Conservation (phyloP, 345 rosid genomes). For the Syzygium aromaticum region DNA sequence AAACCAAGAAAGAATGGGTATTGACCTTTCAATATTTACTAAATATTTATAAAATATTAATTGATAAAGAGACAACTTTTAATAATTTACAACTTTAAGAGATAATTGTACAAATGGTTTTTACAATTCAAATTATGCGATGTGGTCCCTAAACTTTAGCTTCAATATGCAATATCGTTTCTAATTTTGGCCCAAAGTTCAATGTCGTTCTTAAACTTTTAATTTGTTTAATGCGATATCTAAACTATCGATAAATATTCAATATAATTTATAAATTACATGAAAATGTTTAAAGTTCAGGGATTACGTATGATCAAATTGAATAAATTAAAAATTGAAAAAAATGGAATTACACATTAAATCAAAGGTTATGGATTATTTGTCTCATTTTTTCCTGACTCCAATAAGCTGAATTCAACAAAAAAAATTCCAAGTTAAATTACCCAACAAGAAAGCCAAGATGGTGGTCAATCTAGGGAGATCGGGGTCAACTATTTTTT, state of each 20-base stretch:
- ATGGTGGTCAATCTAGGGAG: not conserved
- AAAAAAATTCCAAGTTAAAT: not conserved
- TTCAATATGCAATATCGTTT: too few relatives aligned
- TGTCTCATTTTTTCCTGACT: fast-evolving
- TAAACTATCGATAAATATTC: fast-evolving
- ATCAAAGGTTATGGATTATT: fast-evolving
- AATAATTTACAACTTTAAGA: too few relatives aligned
- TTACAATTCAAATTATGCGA: too few relatives aligned
- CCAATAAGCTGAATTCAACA: not conserved
- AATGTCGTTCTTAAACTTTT: not conserved
- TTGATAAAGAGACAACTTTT: too few relatives aligned
- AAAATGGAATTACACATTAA: fast-evolving
- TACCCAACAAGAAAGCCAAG: not conserved
- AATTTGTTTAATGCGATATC: fast-evolving
- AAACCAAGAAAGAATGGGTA: too few relatives aligned
- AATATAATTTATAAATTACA: fast-evolving
- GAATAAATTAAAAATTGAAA: too few relatives aligned
- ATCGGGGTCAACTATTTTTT: not conserved
- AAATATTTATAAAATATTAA: too few relatives aligned
- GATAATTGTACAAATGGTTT: too few relatives aligned
- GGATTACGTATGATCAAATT: too few relatives aligned
- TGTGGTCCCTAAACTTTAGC: too few relatives aligned
- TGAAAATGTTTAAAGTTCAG: not conserved
- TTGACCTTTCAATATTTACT: too few relatives aligned
- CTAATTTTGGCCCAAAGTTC: fast-evolving